Evolutionary conservation across 768 basidiomycete species (phyloP).

Genomic region (Rhodotorula paludigena): DNA sequence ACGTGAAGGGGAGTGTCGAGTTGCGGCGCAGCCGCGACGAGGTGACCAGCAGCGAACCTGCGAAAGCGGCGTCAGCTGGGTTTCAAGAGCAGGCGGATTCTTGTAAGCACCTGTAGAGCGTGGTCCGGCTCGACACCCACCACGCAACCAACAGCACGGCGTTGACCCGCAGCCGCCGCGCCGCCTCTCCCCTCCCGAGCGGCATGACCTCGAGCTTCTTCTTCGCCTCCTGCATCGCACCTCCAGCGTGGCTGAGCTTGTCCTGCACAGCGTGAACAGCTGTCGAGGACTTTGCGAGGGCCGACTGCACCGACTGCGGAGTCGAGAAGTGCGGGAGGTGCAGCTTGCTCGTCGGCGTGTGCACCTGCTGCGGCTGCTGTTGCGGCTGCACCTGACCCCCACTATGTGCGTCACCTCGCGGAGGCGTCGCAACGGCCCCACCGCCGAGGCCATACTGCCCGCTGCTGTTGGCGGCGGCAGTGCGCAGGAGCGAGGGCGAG

Average conservation of each 20-base stretch:
- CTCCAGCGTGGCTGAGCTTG: background rate
- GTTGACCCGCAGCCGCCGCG: conserved; percentile 30
- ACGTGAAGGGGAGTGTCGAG: conserved; percentile 34
- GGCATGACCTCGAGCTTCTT: conserved; percentile 24
- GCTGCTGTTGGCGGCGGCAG: conserved; percentile 9
- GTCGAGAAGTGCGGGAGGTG: background rate
- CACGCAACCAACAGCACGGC: conserved; percentile 28
- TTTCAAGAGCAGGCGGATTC: too few species aligned
- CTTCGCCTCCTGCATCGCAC: conserved; percentile 10
- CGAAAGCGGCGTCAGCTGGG: background rate
- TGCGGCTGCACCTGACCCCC: background rate
- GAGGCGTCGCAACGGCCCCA: conserved; percentile 6
- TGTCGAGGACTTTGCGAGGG: background rate
- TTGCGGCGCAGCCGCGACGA: conserved; percentile 16
- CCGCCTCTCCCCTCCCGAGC: conserved; percentile 28
- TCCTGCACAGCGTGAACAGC: conserved; percentile 7
- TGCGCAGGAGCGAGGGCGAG: conserved; percentile 16
- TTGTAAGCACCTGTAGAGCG: conserved; percentile 13
- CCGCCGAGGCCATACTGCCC: background rate
- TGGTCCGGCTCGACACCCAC: conserved; percentile 31
- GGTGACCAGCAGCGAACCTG: conserved; percentile 28
- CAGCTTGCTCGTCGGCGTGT: background rate
- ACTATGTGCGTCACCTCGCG: too few species aligned
- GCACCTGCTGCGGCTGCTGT: background rate
- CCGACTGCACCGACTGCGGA: conserved; percentile 6